These are phyloP conservation scores for Dicorynia guianensis DNA, from an alignment of 306 rosid genomes.

Conservation along the genomic window DNA sequence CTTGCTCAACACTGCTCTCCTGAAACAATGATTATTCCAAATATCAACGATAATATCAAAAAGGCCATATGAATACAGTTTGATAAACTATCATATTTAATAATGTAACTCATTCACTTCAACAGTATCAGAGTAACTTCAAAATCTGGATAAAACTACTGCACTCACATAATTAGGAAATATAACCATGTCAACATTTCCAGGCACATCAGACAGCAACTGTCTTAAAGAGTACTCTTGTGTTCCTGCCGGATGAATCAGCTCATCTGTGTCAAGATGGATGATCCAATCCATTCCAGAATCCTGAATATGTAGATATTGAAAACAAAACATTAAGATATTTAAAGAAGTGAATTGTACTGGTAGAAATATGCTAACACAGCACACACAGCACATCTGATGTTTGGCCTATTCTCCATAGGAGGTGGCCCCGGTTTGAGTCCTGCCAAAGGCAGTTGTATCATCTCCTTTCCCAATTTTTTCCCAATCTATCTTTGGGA, in stretches of 20 bases:
- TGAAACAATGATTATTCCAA: conserved; percentile 51
- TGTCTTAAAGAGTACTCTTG: conserved; percentile 87
- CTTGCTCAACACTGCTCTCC: conserved; percentile 96
- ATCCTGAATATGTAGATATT: conserved; percentile 55
- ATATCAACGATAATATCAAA: conserved; percentile 22
- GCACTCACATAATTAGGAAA: conserved; percentile 94
- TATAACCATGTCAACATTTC: conserved; percentile 87
- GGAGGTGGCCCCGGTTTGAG: conserved; percentile 38
- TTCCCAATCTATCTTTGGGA: too few species aligned
- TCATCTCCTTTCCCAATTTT: too few species aligned
- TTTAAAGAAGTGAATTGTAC: conserved; percentile 11
- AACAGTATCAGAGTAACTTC: conserved; percentile 4
- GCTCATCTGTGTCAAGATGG: conserved; percentile 94
- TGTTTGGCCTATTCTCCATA: conserved; percentile 32
- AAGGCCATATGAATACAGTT: conserved; percentile 32
- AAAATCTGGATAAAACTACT: conserved; percentile 25
- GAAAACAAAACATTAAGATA: conserved; percentile 16
- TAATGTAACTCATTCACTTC: neutral
- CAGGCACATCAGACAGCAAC: conserved; percentile 83
- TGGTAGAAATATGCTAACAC: neutral
- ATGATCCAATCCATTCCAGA: conserved; percentile 94
- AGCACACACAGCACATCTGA: too few species aligned
- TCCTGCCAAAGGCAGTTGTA: too few species aligned
- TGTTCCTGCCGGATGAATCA: conserved; percentile 76
- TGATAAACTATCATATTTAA: conserved; percentile 21